Conservation (phyloP, 371 early-diverging fungal species). For the Mucor racemosus region DNA sequence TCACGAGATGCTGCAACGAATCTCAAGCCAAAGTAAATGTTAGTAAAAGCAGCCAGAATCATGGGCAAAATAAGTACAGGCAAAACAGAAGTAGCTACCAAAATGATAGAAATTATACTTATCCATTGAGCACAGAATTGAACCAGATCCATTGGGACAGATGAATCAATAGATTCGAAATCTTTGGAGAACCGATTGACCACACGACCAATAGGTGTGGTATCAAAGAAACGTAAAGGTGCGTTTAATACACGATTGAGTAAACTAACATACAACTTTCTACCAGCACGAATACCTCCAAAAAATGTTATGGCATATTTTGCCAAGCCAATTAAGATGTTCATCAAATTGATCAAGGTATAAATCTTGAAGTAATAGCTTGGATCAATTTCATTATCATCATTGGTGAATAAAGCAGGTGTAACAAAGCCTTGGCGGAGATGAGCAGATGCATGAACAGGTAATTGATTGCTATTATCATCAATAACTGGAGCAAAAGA, state of each 20-base stretch:
- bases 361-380: slow-evolving; percentile 46
- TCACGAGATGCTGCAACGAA: slow-evolving; percentile 74
- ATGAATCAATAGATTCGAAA: slow-evolving; percentile 49
- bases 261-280: slow-evolving; percentile 13
- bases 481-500: not conserved
- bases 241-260: slow-evolving; percentile 31
- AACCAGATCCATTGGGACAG: slow-evolving; percentile 42
- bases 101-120: slow-evolving; percentile 57
- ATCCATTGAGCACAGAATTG: slow-evolving; percentile 64
- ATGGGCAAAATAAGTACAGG: slow-evolving; percentile 56
- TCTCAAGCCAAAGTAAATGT: slow-evolving; percentile 48
- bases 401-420: not conserved
- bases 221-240: slow-evolving; percentile 46
- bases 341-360: slow-evolving; percentile 39
- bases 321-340: slow-evolving; percentile 32
- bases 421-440: not conserved
- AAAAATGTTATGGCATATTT: slow-evolving; percentile 40
- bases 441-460: not conserved
- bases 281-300: slow-evolving; percentile 43
- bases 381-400: not conserved
- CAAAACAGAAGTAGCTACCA: slow-evolving; percentile 56
- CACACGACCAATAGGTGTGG: slow-evolving; percentile 69
- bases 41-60: slow-evolving; percentile 43
- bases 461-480: too few species aligned
- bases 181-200: slow-evolving; percentile 71